Percentiles rank a stretch among this genome's conserved stretches.
Conservation (phyloP, 2,329 filamentous ascomycete species). For the Beauveria rudraprayagi region DNA sequence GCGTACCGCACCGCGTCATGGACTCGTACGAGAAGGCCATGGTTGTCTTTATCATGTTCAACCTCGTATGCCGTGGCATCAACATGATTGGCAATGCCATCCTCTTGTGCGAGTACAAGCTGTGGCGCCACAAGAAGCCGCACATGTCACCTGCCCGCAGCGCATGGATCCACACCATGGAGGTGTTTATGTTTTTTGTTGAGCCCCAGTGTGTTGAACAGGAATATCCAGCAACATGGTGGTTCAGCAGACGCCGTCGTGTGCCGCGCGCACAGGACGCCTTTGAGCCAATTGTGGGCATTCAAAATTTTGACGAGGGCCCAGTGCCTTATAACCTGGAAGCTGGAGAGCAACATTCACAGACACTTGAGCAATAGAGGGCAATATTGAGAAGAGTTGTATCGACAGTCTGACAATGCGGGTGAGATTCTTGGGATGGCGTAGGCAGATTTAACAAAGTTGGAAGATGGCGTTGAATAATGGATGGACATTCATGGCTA, state of each 20-base stretch:
- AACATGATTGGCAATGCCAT: conserved; percentile 32
- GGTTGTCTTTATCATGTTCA: conserved; percentile 27
- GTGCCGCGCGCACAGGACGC: background rate
- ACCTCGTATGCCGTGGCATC: conserved; percentile 31
- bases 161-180: conserved; percentile 21
- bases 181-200: conserved; percentile 32
- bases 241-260: conserved; percentile 12
- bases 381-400: no score
- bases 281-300: background rate
- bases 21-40: conserved; percentile 21
- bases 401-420: no score
- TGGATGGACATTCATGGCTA: no score
- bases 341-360: no score
- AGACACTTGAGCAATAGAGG: no score
- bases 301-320: no score
- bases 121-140: conserved; percentile 29
- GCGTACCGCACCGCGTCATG: conserved; percentile 5
- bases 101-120: conserved; percentile 29
- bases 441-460: no score
- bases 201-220: conserved; percentile 33
- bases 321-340: no score
- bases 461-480: no score
- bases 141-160: conserved; percentile 18
- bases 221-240: conserved; percentile 26
- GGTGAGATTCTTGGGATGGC: no score